phyloP scores from a whole-genome alignment of 2,329 filamentous ascomycete species.

The Stemphylium lycopersici region DNA sequence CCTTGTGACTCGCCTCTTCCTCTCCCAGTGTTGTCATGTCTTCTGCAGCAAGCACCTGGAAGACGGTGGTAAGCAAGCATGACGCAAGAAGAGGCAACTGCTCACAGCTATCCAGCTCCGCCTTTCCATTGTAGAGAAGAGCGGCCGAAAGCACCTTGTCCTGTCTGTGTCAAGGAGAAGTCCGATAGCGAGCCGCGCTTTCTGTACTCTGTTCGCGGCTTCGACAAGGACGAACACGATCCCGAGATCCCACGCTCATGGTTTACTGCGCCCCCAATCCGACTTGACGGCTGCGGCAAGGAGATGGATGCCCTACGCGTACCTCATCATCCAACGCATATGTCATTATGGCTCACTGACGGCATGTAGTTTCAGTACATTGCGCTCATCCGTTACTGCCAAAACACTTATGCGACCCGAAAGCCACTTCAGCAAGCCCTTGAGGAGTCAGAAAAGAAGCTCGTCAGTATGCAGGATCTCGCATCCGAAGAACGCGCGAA shows the following conservation, averaged over 20 bases:
- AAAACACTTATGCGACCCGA: constrained; percentile 25
- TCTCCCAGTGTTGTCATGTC: constrained; percentile 57
- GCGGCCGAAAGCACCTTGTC: constrained; percentile 53
- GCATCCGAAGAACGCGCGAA: constrained; percentile 45
- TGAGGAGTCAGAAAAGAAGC: constrained; percentile 29
- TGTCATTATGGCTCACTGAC: constrained; percentile 11
- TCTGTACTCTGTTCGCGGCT: constrained; percentile 55
- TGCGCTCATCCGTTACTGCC: constrained; percentile 36
- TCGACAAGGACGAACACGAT: constrained; percentile 51
- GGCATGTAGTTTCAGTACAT: constrained; percentile 55
- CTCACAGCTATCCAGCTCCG: constrained; percentile 43
- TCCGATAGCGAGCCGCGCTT: constrained; percentile 44
- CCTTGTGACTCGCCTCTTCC: constrained; percentile 54
- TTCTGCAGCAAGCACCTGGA: constrained; percentile 57
- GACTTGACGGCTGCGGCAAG: constrained; percentile 44
- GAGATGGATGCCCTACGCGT: constrained; percentile 54
- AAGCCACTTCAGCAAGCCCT: constrained; percentile 24
- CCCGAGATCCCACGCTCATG: constrained; percentile 51
- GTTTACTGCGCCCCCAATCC: constrained; percentile 54
- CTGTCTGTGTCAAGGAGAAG: constrained; percentile 50
- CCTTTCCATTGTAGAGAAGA: constrained; percentile 53
- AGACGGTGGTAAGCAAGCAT: constrained; percentile 52
- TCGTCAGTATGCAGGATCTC: constrained; percentile 39
- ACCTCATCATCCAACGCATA: constrained; percentile 3
- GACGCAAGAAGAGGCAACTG: background rate